Conservation (phyloP, 371 early-diverging fungal species). For the Mortierella sp. region DNA sequence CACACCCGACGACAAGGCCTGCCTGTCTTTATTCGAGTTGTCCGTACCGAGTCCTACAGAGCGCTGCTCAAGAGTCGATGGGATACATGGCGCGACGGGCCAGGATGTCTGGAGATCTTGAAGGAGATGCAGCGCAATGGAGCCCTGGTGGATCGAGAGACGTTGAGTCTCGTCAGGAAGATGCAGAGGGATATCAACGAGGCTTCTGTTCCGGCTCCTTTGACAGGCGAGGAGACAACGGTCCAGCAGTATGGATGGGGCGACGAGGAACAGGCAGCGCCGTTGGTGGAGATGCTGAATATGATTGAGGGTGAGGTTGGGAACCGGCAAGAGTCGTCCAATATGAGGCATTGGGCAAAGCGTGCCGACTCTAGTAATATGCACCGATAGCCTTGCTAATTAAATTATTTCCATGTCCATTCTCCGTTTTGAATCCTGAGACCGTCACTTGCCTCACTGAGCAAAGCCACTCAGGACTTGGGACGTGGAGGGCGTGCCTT, state of each 20-base stretch:
- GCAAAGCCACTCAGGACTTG: not conserved
- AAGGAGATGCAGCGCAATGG: slow-evolving; percentile 53
- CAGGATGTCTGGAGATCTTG: slow-evolving; percentile 50
- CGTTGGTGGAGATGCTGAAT: slow-evolving; percentile 32
- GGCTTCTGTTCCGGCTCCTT: not conserved
- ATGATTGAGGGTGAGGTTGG: slow-evolving; percentile 26
- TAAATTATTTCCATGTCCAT: too few relatives aligned
- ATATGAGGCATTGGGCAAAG: slow-evolving; percentile 21
- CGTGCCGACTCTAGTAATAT: not conserved
- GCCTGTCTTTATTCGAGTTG: slow-evolving; percentile 39
- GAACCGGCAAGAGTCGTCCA: slow-evolving; percentile 1
- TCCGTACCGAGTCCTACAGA: slow-evolving; percentile 52
- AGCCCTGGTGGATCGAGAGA: slow-evolving; percentile 44
- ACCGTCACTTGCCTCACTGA: not conserved
- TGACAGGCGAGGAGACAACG: not conserved
- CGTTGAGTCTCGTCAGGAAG: slow-evolving; percentile 17
- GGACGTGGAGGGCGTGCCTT: not conserved
- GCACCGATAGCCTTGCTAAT: not conserved
- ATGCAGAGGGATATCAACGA: slow-evolving; percentile 27
- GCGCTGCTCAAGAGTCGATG: slow-evolving; percentile 49
- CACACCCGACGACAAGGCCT: slow-evolving; percentile 52
- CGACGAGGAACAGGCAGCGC: slow-evolving; percentile 32
- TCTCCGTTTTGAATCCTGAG: not conserved
- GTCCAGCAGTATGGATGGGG: slow-evolving; percentile 38
- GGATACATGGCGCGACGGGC: slow-evolving; percentile 41